Conservation (phyloP, 768 basidiomycete genomes). For the Podaxis sp. region DNA sequence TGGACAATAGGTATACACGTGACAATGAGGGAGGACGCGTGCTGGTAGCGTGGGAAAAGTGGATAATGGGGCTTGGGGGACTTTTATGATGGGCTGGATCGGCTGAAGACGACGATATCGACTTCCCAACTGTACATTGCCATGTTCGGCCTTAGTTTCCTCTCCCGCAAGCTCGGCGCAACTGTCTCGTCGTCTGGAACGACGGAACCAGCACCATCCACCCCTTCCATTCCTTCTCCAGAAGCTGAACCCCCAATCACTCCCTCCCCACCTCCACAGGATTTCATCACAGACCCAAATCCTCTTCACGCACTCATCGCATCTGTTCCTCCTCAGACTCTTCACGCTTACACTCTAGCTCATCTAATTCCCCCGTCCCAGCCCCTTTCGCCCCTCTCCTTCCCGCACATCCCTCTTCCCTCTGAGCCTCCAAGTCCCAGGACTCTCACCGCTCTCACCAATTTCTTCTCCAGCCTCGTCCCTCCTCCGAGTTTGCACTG, state of each 20-base stretch:
- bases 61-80: neutral
- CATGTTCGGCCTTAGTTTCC: constrained; percentile 31
- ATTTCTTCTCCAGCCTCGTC: constrained; percentile 61
- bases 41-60: constrained; percentile 5
- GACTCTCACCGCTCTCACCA: constrained; percentile 42
- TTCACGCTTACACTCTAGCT: constrained; percentile 61
- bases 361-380: constrained; percentile 41
- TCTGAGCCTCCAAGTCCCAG: constrained; percentile 28
- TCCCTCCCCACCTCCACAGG: constrained; percentile 35
- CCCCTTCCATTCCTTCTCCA: constrained; percentile 20
- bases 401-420: constrained; percentile 35
- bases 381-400: constrained; percentile 29
- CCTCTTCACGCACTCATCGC: constrained; percentile 51
- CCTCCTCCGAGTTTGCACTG: constrained; percentile 76
- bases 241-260: constrained; percentile 34
- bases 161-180: constrained; percentile 33
- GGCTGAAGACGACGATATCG: constrained; percentile 4
- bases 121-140: neutral
- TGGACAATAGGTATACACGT: constrained; percentile 7
- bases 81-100: neutral
- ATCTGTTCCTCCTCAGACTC: constrained; percentile 63
- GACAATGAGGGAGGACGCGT: constrained; percentile 1
- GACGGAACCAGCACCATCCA: constrained; percentile 14
- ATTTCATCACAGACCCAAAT: constrained; percentile 34
- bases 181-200: constrained; percentile 14